A percentile compares a stretch with the other conserved stretches of the same genome.
phyloP scores from a whole-genome alignment of 306 rosid genomes.

The Styphnolobium japonicum region DNA sequence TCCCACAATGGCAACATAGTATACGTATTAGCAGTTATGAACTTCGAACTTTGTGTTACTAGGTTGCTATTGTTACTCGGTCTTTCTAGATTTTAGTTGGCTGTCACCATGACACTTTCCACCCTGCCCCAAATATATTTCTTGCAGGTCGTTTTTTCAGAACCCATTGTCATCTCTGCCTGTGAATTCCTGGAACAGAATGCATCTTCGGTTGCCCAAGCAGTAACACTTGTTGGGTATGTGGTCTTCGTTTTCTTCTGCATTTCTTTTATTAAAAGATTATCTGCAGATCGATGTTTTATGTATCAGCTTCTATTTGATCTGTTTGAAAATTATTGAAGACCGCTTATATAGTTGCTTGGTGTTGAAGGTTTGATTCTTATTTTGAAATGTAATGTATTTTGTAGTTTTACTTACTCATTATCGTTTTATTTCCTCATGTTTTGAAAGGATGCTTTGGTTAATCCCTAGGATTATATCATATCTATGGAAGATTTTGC shows the following conservation, averaged over 20 bases:
- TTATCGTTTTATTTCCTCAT: background rate
- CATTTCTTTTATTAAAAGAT: no score
- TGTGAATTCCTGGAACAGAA: conserved; percentile 96
- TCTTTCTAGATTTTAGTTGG: no score
- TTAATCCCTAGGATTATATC: background rate
- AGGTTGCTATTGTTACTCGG: no score
- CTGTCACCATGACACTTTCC: no score
- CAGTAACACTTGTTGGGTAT: conserved; percentile 87
- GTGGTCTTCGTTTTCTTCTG: background rate
- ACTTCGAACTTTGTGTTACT: background rate
- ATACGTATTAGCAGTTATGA: background rate
- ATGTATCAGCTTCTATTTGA: no score
- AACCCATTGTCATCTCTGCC: conserved; percentile 80
- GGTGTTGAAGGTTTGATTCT: background rate
- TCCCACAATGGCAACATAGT: no score
- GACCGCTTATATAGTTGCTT: background rate
- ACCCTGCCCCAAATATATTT: background rate
- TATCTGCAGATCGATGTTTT: no score
- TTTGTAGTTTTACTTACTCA: background rate
- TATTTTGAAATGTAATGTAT: background rate
- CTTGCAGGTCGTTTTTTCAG: conserved; percentile 75
- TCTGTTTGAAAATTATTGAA: no score
- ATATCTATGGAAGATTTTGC: conserved; percentile 10
- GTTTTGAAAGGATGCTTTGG: background rate
- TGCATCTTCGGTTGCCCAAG: conserved; percentile 74